Evolutionary conservation across 2,329 filamentous ascomycete species (phyloP).

Genomic region (Fusarium sp.): DNA sequence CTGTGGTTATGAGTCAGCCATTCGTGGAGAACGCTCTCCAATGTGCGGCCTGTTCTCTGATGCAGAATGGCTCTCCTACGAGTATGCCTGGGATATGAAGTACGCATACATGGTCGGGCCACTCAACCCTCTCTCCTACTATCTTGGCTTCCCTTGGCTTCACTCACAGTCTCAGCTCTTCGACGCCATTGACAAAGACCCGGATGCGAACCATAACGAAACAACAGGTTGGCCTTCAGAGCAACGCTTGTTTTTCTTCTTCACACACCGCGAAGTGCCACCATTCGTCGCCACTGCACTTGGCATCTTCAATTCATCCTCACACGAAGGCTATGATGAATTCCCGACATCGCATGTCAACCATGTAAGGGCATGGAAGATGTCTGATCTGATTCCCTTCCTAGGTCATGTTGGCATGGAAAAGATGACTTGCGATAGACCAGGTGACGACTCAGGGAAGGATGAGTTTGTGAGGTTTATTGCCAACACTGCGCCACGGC

Average conservation of each 20-base stretch:
- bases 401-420: slow-evolving; percentile 42
- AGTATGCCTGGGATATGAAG: slow-evolving; percentile 44
- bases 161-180: slow-evolving; percentile 33
- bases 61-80: slow-evolving; percentile 39
- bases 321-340: slow-evolving; percentile 32
- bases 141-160: slow-evolving; percentile 39
- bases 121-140: slow-evolving; percentile 34
- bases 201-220: not conserved
- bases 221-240: slow-evolving; percentile 32
- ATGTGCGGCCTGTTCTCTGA: slow-evolving; percentile 37
- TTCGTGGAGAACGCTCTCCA: slow-evolving; percentile 28
- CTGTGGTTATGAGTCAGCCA: slow-evolving; percentile 40
- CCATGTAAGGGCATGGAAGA: slow-evolving; percentile 39
- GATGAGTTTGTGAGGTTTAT: slow-evolving; percentile 41
- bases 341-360: slow-evolving; percentile 40
- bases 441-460: slow-evolving; percentile 1
- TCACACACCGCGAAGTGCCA: slow-evolving; percentile 40
- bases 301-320: slow-evolving; percentile 40
- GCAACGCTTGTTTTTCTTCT: slow-evolving; percentile 38
- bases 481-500: slow-evolving; percentile 39
- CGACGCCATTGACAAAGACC: slow-evolving; percentile 10
- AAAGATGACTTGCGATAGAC: slow-evolving; percentile 37
- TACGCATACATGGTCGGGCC: slow-evolving; percentile 42
- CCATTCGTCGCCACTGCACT: slow-evolving; percentile 39
- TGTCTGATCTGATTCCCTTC: slow-evolving; percentile 41